A percentile compares a stretch with the other conserved stretches of the same genome.
phyloP scores from a whole-genome alignment of 2,329 filamentous ascomycete genomes.

The Raffaelea ambrosiae region DNA sequence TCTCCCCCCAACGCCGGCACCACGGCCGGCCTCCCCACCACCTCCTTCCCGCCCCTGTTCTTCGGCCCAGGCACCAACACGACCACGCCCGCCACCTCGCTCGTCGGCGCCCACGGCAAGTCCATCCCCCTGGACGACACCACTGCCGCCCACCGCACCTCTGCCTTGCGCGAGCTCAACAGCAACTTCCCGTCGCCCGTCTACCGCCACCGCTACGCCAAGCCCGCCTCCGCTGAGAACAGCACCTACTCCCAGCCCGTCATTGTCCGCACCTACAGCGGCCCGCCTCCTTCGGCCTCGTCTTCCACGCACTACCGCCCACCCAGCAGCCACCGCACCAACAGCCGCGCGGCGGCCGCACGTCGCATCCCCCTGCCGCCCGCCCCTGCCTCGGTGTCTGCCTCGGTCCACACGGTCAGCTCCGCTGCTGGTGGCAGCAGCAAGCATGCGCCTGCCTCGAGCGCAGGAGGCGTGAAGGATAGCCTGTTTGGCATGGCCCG shows the following conservation, averaged over 20 bases:
- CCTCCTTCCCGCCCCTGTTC: conserved; percentile 40
- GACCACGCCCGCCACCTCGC: conserved; percentile 37
- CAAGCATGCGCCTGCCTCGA: conserved; percentile 6
- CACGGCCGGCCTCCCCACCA: conserved; percentile 23
- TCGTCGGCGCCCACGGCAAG: conserved; percentile 45
- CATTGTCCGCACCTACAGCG: conserved; percentile 55
- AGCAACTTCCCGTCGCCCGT: conserved; percentile 41
- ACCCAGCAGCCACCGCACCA: conserved; percentile 20
- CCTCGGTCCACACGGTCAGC: not conserved
- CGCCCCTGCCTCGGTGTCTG: conserved; percentile 13
- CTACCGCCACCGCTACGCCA: conserved; percentile 43
- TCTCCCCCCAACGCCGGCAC: conserved; percentile 14
- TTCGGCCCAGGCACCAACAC: conserved; percentile 33
- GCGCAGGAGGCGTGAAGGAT: conserved; percentile 1
- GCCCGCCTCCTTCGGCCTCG: conserved; percentile 24
- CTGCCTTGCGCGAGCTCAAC: conserved; percentile 51
- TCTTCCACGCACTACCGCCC: conserved; percentile 16
- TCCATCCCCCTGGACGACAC: conserved; percentile 49
- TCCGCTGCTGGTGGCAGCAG: conserved; percentile 5
- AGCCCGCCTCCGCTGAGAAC: conserved; percentile 46
- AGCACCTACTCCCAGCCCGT: conserved; percentile 58
- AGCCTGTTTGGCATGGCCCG: conserved; percentile 30
- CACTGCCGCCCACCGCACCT: conserved; percentile 48
- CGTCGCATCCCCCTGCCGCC: conserved; percentile 21
- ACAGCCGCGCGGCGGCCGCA: conserved; percentile 15